Base-by-base conservation (phyloP, 2,329 filamentous ascomycete genomes). In the Neurospora sp. region DNA sequence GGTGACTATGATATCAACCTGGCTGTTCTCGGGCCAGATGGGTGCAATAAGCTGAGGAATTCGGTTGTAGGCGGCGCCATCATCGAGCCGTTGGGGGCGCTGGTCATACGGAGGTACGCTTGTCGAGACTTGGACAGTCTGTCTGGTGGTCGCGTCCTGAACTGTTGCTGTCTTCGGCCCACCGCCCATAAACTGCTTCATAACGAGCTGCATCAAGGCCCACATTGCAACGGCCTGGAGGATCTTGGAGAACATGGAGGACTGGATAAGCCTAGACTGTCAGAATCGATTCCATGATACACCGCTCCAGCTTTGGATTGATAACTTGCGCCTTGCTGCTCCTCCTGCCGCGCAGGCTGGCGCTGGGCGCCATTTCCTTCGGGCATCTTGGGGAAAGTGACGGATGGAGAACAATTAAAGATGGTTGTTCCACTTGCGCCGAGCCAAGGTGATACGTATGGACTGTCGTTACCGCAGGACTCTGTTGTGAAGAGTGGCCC, bases 1-100 rank as follows among this genome's bases (percentile, higher is more conserved):
- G 75, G 95, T 96, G 78, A 99, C 87, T 74, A 88, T 84, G 75
- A 99, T 88, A 80, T 99, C 96, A 74, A 99, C 81, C 71, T 87
- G 83, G 76, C 89, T 92, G 78, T 96, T 89, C 67, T 86, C 82
- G 2, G 92, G 89, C 96, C 96, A 99, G 77, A 98, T 93, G 28
- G 96, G 94, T 43, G 91, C 91, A 72, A 97, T 84, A 70, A 85
- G 86, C 74, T 90, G 85, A 1, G 93, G 93, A 19, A 93, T 81
- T 0, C 81, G 79, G 75, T 85, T 91, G 78, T 90, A 90, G 68
- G 84, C 81, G 28, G 89, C 90, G 74, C 87, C 88, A 71, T 88
- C 84, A 80, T 89, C 79, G 77, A 89, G 82, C 71, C 80, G 78
- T 71, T 83, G 80, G n/a, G 91, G 90, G 68, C 91, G 87, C 72